Conservation (phyloP, 805 yeast species). For the Ogataea nitratoaversa region DNA sequence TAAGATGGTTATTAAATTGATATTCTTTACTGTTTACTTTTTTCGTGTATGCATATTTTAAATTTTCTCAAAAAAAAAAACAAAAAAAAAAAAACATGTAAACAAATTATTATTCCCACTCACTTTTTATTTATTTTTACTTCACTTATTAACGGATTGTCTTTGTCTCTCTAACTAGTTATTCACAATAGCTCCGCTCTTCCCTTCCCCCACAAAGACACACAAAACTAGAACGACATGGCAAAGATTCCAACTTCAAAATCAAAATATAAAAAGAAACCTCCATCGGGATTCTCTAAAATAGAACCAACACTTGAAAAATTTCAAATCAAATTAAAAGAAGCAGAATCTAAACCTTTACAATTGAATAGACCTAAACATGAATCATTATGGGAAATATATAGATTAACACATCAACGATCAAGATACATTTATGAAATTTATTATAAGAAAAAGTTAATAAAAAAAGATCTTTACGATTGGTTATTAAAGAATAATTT, state of each 20-base stretch:
- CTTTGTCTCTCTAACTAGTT: too few relatives aligned
- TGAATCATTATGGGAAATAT: conserved; percentile 65
- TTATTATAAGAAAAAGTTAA: conserved; percentile 65
- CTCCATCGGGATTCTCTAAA: conserved; percentile 73
- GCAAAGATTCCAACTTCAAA: conserved; percentile 12
- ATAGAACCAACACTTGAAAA: conserved; percentile 62
- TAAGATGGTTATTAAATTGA: too few relatives aligned
- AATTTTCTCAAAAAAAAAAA: too few relatives aligned
- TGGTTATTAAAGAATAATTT: conserved; percentile 67
- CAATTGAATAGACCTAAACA: conserved; percentile 46
- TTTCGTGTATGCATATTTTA: too few relatives aligned
- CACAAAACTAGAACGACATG: too few relatives aligned
- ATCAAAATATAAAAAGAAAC: conserved; percentile 39
- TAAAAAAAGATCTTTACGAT: conserved; percentile 63
- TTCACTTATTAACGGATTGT: too few relatives aligned
- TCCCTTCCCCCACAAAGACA: too few relatives aligned
- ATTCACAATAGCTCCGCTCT: too few relatives aligned
- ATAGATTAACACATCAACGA: conserved; percentile 66
- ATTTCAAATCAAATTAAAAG: conserved; percentile 55
- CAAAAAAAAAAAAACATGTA: too few relatives aligned
- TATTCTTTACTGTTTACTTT: too few relatives aligned
- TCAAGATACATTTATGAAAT: conserved; percentile 73
- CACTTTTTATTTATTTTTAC: too few relatives aligned
- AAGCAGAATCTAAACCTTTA: conserved; percentile 38
- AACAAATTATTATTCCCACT: too few relatives aligned